A percentile compares a stretch with the other conserved stretches of the same genome.
Conservation (phyloP, 2,329 filamentous ascomycete genomes). For the Cladosporium sp. region DNA sequence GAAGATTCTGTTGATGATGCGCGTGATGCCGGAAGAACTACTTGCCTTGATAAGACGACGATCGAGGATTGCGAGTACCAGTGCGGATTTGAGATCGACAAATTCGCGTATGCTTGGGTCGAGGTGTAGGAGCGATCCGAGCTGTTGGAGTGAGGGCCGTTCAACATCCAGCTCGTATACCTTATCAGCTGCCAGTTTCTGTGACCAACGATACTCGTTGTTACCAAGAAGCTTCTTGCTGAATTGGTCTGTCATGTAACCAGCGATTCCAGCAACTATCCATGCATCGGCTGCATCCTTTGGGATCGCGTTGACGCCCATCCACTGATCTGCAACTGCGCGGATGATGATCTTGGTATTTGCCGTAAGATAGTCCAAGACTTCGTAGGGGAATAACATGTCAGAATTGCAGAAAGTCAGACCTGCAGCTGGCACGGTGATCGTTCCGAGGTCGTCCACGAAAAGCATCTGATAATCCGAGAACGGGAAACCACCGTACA, state of each 20-base stretch:
- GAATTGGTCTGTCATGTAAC: slow-evolving; percentile 93
- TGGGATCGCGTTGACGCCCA: slow-evolving; percentile 86
- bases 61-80: slow-evolving; percentile 91
- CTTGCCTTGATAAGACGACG: slow-evolving; percentile 85
- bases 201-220: slow-evolving; percentile 87
- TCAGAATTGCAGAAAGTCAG: slow-evolving; percentile 84
- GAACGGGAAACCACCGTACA: slow-evolving; percentile 87
- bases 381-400: slow-evolving; percentile 75
- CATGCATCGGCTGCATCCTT: slow-evolving; percentile 77
- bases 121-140: slow-evolving; percentile 72
- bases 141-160: slow-evolving; percentile 74
- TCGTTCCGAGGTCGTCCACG: slow-evolving; percentile 77
- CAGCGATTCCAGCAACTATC: slow-evolving; percentile 84
- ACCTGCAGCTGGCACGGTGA: slow-evolving; percentile 73
- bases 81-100: slow-evolving; percentile 80
- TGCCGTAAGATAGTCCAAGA: slow-evolving; percentile 80
- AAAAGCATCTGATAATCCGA: slow-evolving; percentile 91
- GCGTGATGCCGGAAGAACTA: slow-evolving; percentile 75
- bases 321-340: slow-evolving; percentile 86
- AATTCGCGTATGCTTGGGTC: slow-evolving; percentile 87
- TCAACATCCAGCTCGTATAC: slow-evolving; percentile 77
- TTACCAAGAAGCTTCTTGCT: slow-evolving; percentile 88
- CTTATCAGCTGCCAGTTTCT: slow-evolving; percentile 78
- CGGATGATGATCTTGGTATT: slow-evolving; percentile 77
- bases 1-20: slow-evolving; percentile 81